Percentiles rank a stretch among this genome's conserved stretches.
phyloP scores from a whole-genome alignment of 441 rosid species.

The Euphorbia celastroides region DNA sequence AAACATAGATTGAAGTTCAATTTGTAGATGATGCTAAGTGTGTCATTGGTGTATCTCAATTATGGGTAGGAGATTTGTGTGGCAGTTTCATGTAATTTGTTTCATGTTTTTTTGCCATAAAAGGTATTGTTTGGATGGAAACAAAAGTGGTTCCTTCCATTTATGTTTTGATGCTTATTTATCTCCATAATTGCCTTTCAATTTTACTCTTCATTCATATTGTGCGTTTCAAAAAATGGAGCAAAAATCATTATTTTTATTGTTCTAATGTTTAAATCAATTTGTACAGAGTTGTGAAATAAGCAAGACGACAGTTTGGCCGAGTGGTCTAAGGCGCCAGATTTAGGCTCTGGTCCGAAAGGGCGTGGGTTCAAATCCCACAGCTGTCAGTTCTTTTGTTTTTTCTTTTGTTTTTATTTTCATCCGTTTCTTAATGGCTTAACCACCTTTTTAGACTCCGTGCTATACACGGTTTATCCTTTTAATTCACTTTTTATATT shows the following conservation, averaged over 20 bases:
- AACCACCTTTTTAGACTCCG: too few relatives aligned
- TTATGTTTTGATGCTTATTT: constrained; percentile 13
- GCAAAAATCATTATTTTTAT: too few relatives aligned
- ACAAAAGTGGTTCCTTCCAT: constrained; percentile 20
- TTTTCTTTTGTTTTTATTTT: too few relatives aligned
- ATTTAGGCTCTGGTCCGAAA: constrained; percentile 99
- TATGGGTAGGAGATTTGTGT: constrained; percentile 6
- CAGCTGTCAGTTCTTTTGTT: constrained; percentile 43
- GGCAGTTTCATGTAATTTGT: background rate
- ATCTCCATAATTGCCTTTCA: background rate
- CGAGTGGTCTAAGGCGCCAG: constrained; percentile 99
- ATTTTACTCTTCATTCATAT: background rate
- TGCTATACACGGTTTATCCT: too few relatives aligned
- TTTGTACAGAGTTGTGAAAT: background rate
- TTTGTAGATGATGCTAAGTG: constrained; percentile 20
- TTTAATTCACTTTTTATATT: too few relatives aligned
- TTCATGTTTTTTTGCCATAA: background rate
- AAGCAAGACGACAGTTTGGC: constrained; percentile 59
- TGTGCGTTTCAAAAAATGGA: background rate
- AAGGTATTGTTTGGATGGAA: constrained; percentile 10
- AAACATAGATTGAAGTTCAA: constrained; percentile 18
- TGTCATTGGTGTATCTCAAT: constrained; percentile 19
- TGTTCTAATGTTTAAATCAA: too few relatives aligned
- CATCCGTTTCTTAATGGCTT: too few relatives aligned
- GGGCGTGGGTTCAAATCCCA: constrained; percentile 99